Base-by-base conservation (phyloP, 2,329 filamentous ascomycete genomes). In the Mycogone perniciosa region DNA sequence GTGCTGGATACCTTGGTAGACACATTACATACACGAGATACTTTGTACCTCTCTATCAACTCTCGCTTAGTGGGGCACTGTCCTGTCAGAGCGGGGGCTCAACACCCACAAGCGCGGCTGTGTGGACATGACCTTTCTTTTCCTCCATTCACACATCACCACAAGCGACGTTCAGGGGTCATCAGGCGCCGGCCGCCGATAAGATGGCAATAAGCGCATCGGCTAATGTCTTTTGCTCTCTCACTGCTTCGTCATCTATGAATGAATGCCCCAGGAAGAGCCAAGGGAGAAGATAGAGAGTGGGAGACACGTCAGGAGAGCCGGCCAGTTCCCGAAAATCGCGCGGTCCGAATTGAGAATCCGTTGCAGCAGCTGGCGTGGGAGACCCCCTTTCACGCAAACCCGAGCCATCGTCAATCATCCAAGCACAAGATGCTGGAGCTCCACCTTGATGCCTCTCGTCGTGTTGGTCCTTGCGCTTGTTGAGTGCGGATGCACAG, bases 31-130 rank as follows among this genome's bases (percentile, higher is more conserved):
- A 20, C 20, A 20, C 20, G 20, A 20, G 20, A 3, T 20, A 20
- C 20, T 20, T 20, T 20, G 20, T 20, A 20, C 20, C 9, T 8
- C 31, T 38, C 29, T 6, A 20, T 37, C 11, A 31, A 4, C 27
- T 46, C 35, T 45, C n/a, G 50, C 11, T 33, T 5, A 20, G 29
- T 13, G 2, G 11, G n/a, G 8, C 40, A 41, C 47, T 41, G 48
- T 45, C n/a, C n/a, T n/a, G n/a, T 39, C 44, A 43, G n/a, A n/a
- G n/a, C n/a, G n/a, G 45, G 29, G 6, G n/a, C 27, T 26, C 37
- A 43, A 20, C 45, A 46, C 47, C 44, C 33, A 38, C 50, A 30
- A 29, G 50, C 50, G 50, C 50, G 50, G 44, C 46, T 52, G 45
- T 38, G 45, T 20, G 31, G 35, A 33, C 27, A 38, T 45, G 45